These are phyloP conservation scores for Picochlorum sp. DNA, from an alignment of 139 green algal species.

Conservation along the genomic window DNA sequence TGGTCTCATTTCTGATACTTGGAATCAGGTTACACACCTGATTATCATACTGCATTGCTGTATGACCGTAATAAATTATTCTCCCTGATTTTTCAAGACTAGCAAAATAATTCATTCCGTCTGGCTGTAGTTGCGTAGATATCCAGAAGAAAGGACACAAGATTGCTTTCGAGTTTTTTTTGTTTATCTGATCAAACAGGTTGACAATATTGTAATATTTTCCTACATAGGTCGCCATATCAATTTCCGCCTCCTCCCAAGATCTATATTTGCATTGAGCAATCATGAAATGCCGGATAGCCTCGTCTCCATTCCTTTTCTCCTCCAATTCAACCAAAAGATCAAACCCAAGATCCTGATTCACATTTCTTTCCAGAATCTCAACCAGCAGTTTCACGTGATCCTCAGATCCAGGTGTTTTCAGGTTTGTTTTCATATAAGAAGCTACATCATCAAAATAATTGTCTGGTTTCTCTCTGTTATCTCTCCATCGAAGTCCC, in stretches of 20 bases:
- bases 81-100: background rate
- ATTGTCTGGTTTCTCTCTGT: background rate
- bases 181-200: background rate
- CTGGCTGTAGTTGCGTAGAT: background rate
- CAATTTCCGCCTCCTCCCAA: background rate
- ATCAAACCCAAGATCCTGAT: background rate
- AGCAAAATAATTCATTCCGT: background rate
- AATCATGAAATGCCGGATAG: background rate
- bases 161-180: background rate
- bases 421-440: background rate
- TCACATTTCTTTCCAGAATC: background rate
- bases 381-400: background rate
- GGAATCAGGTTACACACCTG: background rate
- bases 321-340: background rate
- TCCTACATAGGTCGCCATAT: background rate
- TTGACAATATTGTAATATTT: background rate
- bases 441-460: background rate
- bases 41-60: background rate
- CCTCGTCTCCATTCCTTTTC: background rate
- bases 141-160: background rate
- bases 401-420: background rate
- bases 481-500: background rate
- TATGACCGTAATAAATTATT: background rate
- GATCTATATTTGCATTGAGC: conserved; percentile 1
- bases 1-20: background rate